Base-by-base conservation (phyloP, 2,329 filamentous ascomycete species). In the Aspergillus neoniger region DNA sequence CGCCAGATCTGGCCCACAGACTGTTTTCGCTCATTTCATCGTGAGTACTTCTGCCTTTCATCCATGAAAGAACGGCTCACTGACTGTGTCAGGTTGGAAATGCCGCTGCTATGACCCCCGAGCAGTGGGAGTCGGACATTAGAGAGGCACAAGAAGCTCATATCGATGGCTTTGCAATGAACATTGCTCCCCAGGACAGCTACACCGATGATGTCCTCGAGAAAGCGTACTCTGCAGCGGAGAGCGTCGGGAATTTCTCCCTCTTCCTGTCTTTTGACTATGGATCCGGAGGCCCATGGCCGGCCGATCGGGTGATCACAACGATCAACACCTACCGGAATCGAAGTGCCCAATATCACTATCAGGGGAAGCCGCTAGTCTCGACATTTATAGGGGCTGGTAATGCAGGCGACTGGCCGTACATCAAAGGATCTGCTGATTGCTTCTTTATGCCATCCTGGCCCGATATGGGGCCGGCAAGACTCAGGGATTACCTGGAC, bases 361-460 rank as follows among this genome's bases (percentile, higher is more conserved):
- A 72, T 62, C 62, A 70, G 15, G 67, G 67, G 12, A 69, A 63
- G 54, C 76, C 77, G 0, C 48, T 79, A 10, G 75, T 78, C 7
- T 78, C 77, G 1, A 79, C 77, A 1, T 79, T 79, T 44, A 76
- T 82, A 65, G 81, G 81, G 1, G 57, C 73, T 3, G 65, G 68
- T 10, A 75, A 72, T n/a, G 69, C 71, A 3, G 64, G 60, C 17
- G 79, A 82, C 64, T 82, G 80, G 80, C 36, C 63, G 21, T 64
- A 63, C 14, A 80, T 81, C 71, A 81, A 79, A 63, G 63, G 64
- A 12, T 65, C 62, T 12, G 76, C 72, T 1, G 68, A 67, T 17
- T 74, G 74, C 60, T 77, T 77, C 67, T 79, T 81, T 59, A 72
- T 82, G 6, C 81, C 81, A 0, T 74, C 76, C 39, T 80, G 74